These are phyloP conservation scores for Elongisporangium prolatum DNA, from an alignment of 352 stramenopile species.

Conservation along the genomic window DNA sequence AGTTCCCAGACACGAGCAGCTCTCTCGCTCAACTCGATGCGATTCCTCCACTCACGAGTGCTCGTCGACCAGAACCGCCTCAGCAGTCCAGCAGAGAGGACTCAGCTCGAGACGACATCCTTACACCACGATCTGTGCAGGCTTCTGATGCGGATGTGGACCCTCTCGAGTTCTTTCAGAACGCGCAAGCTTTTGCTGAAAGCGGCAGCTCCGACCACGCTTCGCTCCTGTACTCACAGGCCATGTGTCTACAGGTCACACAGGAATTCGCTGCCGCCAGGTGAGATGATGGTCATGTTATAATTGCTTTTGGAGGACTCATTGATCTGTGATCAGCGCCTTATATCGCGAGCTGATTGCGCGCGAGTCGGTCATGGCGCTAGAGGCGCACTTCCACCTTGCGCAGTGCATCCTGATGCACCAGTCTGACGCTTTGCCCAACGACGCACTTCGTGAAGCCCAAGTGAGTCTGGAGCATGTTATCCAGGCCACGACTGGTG, in stretches of 20 bases:
- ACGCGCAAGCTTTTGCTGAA: constrained; percentile 2
- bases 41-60: background rate
- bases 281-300: constrained; percentile 3
- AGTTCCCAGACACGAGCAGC: background rate
- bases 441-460: constrained; percentile 15
- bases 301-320: background rate
- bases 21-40: background rate
- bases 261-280: constrained; percentile 29
- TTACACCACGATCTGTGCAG: constrained; percentile 9
- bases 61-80: background rate
- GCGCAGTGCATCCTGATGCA: constrained; percentile 41
- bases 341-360: constrained; percentile 21
- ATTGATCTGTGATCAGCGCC: constrained; percentile 4
- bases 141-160: constrained; percentile 13
- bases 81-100: no score
- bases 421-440: constrained; percentile 16
- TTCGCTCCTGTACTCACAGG: constrained; percentile 34
- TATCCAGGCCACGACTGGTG: constrained; percentile 3
- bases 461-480: constrained; percentile 28
- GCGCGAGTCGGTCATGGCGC: constrained; percentile 11
- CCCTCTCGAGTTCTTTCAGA: constrained; percentile 26
- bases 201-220: constrained; percentile 9
- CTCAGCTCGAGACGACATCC: background rate
- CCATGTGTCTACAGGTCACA: constrained; percentile 32
- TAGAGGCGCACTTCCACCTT: constrained; percentile 36